Evolutionary conservation across 495 filamentous ascomycete species (phyloP), one percentile per base, ranked within the genome.

Genomic region (Neurospora terricola): DNA sequence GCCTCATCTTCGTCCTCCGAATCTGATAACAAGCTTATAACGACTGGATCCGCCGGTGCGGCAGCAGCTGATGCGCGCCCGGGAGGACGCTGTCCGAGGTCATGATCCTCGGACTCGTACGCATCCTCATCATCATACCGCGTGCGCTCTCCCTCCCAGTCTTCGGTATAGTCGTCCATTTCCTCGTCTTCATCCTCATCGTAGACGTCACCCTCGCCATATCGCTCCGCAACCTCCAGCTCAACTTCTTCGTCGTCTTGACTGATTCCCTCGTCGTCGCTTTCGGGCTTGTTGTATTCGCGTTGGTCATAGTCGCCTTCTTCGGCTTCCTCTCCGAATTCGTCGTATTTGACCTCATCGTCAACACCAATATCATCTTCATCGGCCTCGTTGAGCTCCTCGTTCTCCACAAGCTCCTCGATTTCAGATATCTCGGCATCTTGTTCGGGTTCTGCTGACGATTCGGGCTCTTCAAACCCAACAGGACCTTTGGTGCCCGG

Each of bases 181-280:
- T 73, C 74, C 8, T 75, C 74, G n/a, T 76, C 73, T 5, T 77
- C 71, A 30, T 82, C 79, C 3, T 82, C 79, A 45, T 81, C 79
- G 71, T 80, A 79, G n/a, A 77, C 75, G 45, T 81, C 82, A 9
- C 79, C 78, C 18, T 82, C 78, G 27, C 82, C 84, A 73, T 85
- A 82, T 38, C 76, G 76, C 5, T 82, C 79, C 1, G 73, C 78
- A 2, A 71, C 76, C 36, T 83, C 82, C 7, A 80, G 81, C 59
- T 81, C 81, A 18, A 77, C 78, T 69, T 83, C 79, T 6, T 83
- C 80, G 2, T 81, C 81, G 11, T 87, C 82, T 14, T 81, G 80
- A 5, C 76, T 79, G 12, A 76, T 62, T 9, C 77, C 80, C n/a
- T 81, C 80, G 5, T 82, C 78, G 34, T 83, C 80, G 11, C 81